Evolutionary conservation across 805 yeast genomes (phyloP), one percentile per base, ranked within the genome.

Genomic region (Candida parachauliodes): DNA sequence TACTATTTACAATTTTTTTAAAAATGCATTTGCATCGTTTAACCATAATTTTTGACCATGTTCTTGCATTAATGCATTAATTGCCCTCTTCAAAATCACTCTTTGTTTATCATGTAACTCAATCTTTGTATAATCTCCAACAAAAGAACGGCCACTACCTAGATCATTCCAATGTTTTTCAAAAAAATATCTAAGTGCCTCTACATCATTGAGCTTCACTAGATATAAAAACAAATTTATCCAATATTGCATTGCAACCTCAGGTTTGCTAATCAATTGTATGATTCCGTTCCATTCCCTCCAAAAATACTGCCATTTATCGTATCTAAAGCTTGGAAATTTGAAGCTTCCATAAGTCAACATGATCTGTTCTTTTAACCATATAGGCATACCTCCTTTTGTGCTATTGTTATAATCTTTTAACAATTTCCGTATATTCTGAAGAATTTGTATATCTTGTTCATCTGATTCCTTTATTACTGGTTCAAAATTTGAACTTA

Each of bases 231-330:
- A 48, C 6, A 68, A 50, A 21, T 66, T 49, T 8, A 63, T 60
- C 69, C 69, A 67, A 19, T 43, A 42, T 11, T 27, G 28, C 39
- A 33, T 9, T 19, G 28, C 15, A 29, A 34, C 23, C 20, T 35
- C 22, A 14, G 37, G 32, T 19, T 20, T 28, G 22, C 32, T 28
- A 26, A 41, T 31, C 16, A 48, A 39, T 26, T 47, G 44, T 37
- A 43, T 36, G 16, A 52, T 45, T 1, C 37, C 34, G 12, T 65
- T 55, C 72, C 72, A 68, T 32, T 59, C 52, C 8, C 41, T 38
- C 74, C 74, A 68, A 48, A 68, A 68, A 31, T 47, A 37, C 3
- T 39, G 39, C 71, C 72, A 68, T 22, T 60, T 51, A 8, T 59
- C 58, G 9, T 66, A 56, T 3, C 28, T 28, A 24, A 23, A 32